Evolutionary conservation across 768 basidiomycete genomes (phyloP).

Genomic region (Lanmaoa rubissima): DNA sequence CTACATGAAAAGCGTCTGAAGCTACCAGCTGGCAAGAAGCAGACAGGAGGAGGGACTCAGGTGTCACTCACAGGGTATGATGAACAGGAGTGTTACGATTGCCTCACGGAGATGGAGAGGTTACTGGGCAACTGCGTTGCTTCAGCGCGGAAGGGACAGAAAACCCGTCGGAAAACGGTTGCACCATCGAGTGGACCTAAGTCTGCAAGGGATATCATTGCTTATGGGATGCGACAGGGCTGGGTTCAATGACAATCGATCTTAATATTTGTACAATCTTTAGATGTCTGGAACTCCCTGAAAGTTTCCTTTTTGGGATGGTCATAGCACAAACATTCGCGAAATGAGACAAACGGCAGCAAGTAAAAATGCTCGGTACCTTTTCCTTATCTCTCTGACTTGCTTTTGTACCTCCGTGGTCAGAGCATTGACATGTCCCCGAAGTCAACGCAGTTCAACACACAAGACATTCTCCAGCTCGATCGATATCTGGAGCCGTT

Average conservation of each 20-base stretch:
- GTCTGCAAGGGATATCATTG: conserved; percentile 62
- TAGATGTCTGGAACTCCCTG: neutral
- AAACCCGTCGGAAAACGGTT: conserved; percentile 37
- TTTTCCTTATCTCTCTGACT: conserved; percentile 6
- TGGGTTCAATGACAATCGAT: conserved; percentile 50
- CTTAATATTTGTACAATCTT: neutral
- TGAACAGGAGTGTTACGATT: conserved; percentile 69
- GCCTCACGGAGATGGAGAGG: conserved; percentile 62
- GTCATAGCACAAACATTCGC: neutral
- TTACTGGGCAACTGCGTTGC: conserved; percentile 51
- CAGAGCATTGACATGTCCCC: conserved; percentile 37
- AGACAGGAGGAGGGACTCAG: conserved; percentile 17
- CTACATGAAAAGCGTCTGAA: conserved; percentile 67
- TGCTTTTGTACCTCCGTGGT: neutral
- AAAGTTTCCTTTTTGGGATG: conserved; percentile 16
- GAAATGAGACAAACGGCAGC: neutral
- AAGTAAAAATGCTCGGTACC: conserved; percentile 4
- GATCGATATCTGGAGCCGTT: conserved; percentile 79
- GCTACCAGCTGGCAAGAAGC: conserved; percentile 45
- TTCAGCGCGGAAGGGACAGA: conserved; percentile 32
- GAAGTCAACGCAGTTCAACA: conserved; percentile 45
- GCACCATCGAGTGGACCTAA: conserved; percentile 16
- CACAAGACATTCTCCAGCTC: conserved; percentile 55
- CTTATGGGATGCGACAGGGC: conserved; percentile 55
- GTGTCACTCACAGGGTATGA: conserved; percentile 41